phyloP scores from a whole-genome alignment of 768 basidiomycete genomes.

The button mushroom (Agaricus bisporus) region DNA sequence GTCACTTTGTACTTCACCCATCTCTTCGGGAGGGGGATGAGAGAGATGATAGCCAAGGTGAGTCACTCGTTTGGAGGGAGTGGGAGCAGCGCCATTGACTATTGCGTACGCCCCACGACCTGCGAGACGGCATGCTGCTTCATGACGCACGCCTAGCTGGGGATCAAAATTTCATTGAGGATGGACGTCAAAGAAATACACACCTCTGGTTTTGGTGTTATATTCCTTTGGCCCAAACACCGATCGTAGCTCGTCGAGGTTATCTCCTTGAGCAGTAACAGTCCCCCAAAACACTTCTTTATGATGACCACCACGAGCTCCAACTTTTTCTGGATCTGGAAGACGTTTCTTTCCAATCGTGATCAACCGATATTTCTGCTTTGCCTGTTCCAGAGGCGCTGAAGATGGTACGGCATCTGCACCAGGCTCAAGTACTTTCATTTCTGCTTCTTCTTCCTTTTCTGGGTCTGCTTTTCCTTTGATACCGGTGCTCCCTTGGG shows the following conservation, averaged over 20 bases:
- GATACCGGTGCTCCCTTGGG: conserved; percentile 2
- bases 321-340: conserved; percentile 35
- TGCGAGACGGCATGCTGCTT: conserved; percentile 44
- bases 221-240: conserved; percentile 46
- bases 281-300: conserved; percentile 49
- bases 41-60: conserved; percentile 57
- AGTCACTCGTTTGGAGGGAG: conserved; percentile 41
- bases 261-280: conserved; percentile 43
- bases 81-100: conserved; percentile 39
- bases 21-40: conserved; percentile 36
- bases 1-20: conserved; percentile 49
- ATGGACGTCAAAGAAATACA: conserved; percentile 1
- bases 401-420: conserved; percentile 45
- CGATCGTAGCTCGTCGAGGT: conserved; percentile 39
- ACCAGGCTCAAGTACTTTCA: conserved; percentile 36
- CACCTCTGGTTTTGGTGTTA: conserved; percentile 58
- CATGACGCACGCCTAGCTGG: conserved; percentile 41
- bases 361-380: conserved; percentile 44
- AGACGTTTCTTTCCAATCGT: conserved; percentile 54
- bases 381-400: conserved; percentile 23
- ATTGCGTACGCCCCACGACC: conserved; percentile 57
- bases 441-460: conserved; percentile 25
- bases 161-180: not conserved
- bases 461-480: conserved; percentile 16
- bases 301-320: conserved; percentile 20